phyloP scores from a whole-genome alignment of 2,329 filamentous ascomycete species.

The Fusarium abutilonis region DNA sequence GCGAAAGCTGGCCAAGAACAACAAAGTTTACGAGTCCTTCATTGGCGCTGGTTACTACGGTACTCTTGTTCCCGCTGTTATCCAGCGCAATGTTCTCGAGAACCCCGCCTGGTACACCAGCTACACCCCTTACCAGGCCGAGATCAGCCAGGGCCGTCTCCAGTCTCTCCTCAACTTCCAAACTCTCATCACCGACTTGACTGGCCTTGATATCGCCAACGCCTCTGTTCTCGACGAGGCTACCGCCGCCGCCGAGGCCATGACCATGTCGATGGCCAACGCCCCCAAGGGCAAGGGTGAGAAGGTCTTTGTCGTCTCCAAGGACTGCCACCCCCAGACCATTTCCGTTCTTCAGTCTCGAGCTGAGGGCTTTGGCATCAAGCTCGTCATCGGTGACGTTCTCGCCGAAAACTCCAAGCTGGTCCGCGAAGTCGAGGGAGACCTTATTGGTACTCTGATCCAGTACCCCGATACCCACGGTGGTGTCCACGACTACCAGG shows the following conservation, averaged over 20 bases:
- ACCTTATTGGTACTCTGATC: slow-evolving; percentile 86
- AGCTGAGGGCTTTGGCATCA: slow-evolving; percentile 88
- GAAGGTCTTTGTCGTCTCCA: slow-evolving; percentile 88
- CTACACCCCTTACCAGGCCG: slow-evolving; percentile 96
- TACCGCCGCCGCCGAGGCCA: slow-evolving; percentile 92
- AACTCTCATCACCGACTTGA: slow-evolving; percentile 89
- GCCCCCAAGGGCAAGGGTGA: slow-evolving; percentile 71
- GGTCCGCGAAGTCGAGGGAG: slow-evolving; percentile 79
- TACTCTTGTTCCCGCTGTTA: slow-evolving; percentile 85
- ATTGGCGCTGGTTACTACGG: slow-evolving; percentile 91
- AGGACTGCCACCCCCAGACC: slow-evolving; percentile 86
- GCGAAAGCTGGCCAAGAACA: slow-evolving; percentile 63
- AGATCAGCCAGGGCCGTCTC: slow-evolving; percentile 93
- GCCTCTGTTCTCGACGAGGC: slow-evolving; percentile 91
- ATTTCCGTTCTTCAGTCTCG: slow-evolving; percentile 84
- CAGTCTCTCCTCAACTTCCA: slow-evolving; percentile 96
- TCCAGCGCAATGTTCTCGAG: slow-evolving; percentile 91
- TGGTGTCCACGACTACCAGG: slow-evolving; percentile 79
- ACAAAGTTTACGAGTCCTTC: slow-evolving; percentile 68
- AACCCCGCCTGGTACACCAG: slow-evolving; percentile 97
- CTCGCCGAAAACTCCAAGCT: slow-evolving; percentile 69
- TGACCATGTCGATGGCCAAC: slow-evolving; percentile 82
- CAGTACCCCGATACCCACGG: slow-evolving; percentile 94
- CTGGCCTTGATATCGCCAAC: slow-evolving; percentile 86
- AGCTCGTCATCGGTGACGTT: slow-evolving; percentile 79